Conservation (phyloP, 805 yeast species). For the Clavispora fructus region DNA sequence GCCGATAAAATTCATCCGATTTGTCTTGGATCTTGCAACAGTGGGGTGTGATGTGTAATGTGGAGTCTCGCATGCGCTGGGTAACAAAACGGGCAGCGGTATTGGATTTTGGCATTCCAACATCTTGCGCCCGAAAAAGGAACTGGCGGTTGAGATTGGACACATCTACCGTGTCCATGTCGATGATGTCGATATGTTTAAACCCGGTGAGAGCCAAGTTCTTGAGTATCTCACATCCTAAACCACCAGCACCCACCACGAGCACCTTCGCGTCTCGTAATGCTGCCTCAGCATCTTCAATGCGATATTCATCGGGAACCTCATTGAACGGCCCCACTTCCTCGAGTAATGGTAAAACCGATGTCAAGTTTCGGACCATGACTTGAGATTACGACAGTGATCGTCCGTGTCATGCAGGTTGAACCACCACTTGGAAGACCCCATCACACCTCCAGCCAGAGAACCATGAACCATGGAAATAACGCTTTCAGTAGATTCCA, state of each 20-base stretch:
- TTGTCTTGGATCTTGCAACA: slow-evolving; percentile 58
- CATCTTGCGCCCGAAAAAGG: slow-evolving; percentile 54
- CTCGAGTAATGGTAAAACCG: slow-evolving; percentile 18
- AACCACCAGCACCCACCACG: slow-evolving; percentile 76
- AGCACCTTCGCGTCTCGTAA: slow-evolving; percentile 22
- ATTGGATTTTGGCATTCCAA: slow-evolving; percentile 62
- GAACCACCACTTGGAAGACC: background rate
- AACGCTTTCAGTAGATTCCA: too few relatives aligned
- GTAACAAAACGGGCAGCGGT: slow-evolving; percentile 58
- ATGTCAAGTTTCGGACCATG: slow-evolving; percentile 9
- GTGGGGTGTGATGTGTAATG: slow-evolving; percentile 49
- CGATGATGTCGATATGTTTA: slow-evolving; percentile 59
- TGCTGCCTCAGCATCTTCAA: slow-evolving; percentile 17
- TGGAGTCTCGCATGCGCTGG: slow-evolving; percentile 35
- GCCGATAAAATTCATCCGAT: slow-evolving; percentile 54
- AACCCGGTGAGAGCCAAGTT: slow-evolving; percentile 69
- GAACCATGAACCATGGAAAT: too few relatives aligned
- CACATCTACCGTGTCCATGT: slow-evolving; percentile 80
- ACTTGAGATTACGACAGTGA: background rate
- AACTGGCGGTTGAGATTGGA: slow-evolving; percentile 75
- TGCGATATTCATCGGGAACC: slow-evolving; percentile 28
- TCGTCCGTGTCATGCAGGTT: background rate
- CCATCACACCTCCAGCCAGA: too few relatives aligned
- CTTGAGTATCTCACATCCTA: slow-evolving; percentile 77
- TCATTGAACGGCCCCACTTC: slow-evolving; percentile 37